These are phyloP conservation scores for Mortierella sp. DNA, from an alignment of 371 early-diverging fungal species.

Conservation along the genomic window DNA sequence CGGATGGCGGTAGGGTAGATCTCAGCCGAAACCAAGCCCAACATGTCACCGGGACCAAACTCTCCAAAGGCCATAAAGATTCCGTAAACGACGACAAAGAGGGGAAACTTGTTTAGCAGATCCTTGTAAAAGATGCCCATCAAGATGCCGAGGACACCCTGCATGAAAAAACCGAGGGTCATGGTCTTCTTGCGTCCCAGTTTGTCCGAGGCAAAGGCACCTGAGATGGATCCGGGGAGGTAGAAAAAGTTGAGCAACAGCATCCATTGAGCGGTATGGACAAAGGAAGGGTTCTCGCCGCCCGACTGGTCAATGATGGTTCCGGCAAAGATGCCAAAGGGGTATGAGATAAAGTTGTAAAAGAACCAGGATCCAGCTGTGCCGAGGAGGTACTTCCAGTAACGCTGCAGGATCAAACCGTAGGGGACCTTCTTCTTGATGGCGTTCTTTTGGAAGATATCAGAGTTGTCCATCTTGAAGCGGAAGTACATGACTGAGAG, in stretches of 20 bases:
- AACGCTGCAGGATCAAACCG: slow-evolving; percentile 64
- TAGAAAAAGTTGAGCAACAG: slow-evolving; percentile 69
- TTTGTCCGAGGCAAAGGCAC: slow-evolving; percentile 64
- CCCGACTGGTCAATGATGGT: slow-evolving; percentile 66
- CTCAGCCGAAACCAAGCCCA: slow-evolving; percentile 68
- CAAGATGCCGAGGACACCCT: slow-evolving; percentile 67
- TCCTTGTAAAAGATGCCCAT: slow-evolving; percentile 65
- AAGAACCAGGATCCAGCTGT: slow-evolving; percentile 71
- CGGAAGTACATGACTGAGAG: slow-evolving; percentile 70
- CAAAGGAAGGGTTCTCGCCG: slow-evolving; percentile 47
- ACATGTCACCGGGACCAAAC: slow-evolving; percentile 68
- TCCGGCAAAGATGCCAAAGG: slow-evolving; percentile 64
- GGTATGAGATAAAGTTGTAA: slow-evolving; percentile 71
- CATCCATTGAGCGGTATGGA: slow-evolving; percentile 67
- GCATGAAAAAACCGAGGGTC: slow-evolving; percentile 63
- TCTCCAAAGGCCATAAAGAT: slow-evolving; percentile 68
- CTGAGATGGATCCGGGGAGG: slow-evolving; percentile 66
- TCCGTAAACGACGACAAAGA: slow-evolving; percentile 74
- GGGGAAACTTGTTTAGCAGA: slow-evolving; percentile 62
- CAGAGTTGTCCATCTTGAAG: slow-evolving; percentile 66
- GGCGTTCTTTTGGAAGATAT: slow-evolving; percentile 59
- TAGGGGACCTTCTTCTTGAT: slow-evolving; percentile 68
- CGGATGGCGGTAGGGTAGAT: slow-evolving; percentile 70
- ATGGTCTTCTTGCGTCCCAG: slow-evolving; percentile 68
- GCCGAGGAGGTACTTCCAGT: slow-evolving; percentile 68